Evolutionary conservation across 306 rosid genomes (phyloP), one percentile per base, ranked within the genome.

Genomic region (Sicyos baderoa): DNA sequence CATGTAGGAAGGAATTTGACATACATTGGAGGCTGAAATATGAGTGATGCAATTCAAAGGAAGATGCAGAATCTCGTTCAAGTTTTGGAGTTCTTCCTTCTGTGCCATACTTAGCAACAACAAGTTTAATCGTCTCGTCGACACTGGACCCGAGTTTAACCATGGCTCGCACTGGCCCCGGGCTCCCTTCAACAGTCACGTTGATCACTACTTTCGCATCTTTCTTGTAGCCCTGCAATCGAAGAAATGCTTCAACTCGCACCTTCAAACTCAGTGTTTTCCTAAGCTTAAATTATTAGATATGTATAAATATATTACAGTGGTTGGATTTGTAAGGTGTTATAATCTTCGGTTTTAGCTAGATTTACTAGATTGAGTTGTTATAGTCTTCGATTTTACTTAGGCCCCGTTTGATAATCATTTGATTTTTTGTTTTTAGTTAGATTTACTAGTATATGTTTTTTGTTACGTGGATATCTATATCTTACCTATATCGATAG

Each of bases 121-220:
- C 93, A 27, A 74, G 83, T 37, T 69, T 80, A 15, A 89, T 85
- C 3, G 93, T 81, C 4, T 92, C 93, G 1, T 86, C 91, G 68
- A 92, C 95, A 5, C 76, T 87, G 0, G 96, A 86, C 53, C 93
- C 93, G 32, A 92, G 60, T 59, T 92, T 89, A 32, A 92, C 87
- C 96, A 92, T 79, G 40, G 87, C 77, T 53, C 91, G 77, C 0
- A 92, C 77, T 45, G 96, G 93, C 61, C 98, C 98, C 10, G 98
- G 86, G 74, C 98, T 92, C 70, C 98, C 95, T 73, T 92, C 98
- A 5, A 92, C 93, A 0, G 85, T 85, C 75, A 92, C 95, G 62
- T 80, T 92, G 29, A 92, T 79, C 15, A 92, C 96, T 68, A 92
- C 98, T 80, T 92, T 92, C 9, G 95, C 88, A 72, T 89, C 95